phyloP scores from a whole-genome alignment of 2,329 filamentous ascomycete species.

The Hypomyces rosellus region DNA sequence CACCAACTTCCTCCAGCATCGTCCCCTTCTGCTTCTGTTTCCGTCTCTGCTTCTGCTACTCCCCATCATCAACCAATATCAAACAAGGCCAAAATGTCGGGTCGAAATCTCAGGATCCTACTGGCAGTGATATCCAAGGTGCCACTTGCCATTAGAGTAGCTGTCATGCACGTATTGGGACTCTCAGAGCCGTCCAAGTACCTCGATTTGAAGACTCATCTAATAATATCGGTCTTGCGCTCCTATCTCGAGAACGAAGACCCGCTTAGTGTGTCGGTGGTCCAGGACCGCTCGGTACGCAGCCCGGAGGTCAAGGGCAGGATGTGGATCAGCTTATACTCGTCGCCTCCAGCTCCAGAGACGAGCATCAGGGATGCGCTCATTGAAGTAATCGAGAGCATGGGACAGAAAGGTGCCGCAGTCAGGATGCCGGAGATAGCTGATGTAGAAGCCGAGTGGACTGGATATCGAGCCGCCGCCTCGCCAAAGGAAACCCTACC shows the following conservation, averaged over 20 bases:
- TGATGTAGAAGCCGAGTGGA: slow-evolving; percentile 68
- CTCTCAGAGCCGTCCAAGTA: slow-evolving; percentile 66
- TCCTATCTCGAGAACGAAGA: slow-evolving; percentile 47
- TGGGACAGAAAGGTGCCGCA: slow-evolving; percentile 12
- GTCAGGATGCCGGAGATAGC: slow-evolving; percentile 43
- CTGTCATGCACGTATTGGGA: slow-evolving; percentile 57
- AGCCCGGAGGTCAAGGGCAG: slow-evolving; percentile 67
- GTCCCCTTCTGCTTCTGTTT: background rate
- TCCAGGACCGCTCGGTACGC: slow-evolving; percentile 56
- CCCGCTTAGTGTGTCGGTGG: slow-evolving; percentile 48
- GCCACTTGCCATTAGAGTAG: slow-evolving; percentile 56
- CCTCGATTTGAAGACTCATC: slow-evolving; percentile 69
- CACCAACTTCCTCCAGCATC: background rate
- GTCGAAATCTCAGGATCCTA: slow-evolving; percentile 13
- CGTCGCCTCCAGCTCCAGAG: slow-evolving; percentile 53
- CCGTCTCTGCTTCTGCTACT: background rate
- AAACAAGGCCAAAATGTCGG: background rate
- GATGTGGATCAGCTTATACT: slow-evolving; percentile 74
- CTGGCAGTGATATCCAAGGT: slow-evolving; percentile 45
- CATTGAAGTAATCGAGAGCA: slow-evolving; percentile 43
- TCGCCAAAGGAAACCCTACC: slow-evolving; percentile 45
- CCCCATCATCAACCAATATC: background rate
- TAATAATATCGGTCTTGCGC: slow-evolving; percentile 68
- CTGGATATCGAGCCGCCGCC: slow-evolving; percentile 57
- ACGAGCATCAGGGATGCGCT: slow-evolving; percentile 52